Evolutionary conservation across 257 asterid species (phyloP), one percentile per base, ranked within the genome.

Genomic region (Schizonepeta tenuifolia): DNA sequence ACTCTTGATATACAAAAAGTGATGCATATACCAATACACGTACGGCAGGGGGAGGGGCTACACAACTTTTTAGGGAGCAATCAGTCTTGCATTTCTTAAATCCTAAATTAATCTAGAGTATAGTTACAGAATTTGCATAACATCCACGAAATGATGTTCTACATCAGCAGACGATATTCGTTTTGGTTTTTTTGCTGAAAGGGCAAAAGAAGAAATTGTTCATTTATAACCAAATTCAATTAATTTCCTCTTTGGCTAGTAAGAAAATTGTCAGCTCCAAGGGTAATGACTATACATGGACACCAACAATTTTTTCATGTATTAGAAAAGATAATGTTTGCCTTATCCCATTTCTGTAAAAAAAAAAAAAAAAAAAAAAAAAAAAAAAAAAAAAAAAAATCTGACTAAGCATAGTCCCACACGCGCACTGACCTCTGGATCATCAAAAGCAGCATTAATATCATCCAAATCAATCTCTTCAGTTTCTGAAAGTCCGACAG

Each of bases 391-490:
- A n/a, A n/a, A n/a, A n/a, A n/a, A n/a, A n/a, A n/a, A n/a, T n/a
- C n/a, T n/a, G 44, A 61, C 56, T 38, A 56, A 60, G 59, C 6
- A 66, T 12, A 69, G 51, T 43, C 50, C 36, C 28, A 82, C 33
- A 28, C 33, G 3, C 33, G 33, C 36, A 31, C 96, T 84, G 73
- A 95, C 98, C 98, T 95, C 99, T 33, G 89, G 82, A 85, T 91
- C 97, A 83, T 92, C 96, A 82, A 95, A 95, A 78, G 94, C 99
- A 70, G 98, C 97, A 88, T 95, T 87, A 38, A 95, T 82, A 82
- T 95, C 99, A 83, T 95, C 98, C 77, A 95, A 80, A 81, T 95
- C 90, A 80, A 92, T 81, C 64, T 86, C 99, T 89, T 92, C 99
- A 70, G 74, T 79, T 86, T 92, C 98, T 43, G 91, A 71, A 80